Conservation (phyloP, 495 filamentous ascomycete species). For the Aspergillus nanangensis region DNA sequence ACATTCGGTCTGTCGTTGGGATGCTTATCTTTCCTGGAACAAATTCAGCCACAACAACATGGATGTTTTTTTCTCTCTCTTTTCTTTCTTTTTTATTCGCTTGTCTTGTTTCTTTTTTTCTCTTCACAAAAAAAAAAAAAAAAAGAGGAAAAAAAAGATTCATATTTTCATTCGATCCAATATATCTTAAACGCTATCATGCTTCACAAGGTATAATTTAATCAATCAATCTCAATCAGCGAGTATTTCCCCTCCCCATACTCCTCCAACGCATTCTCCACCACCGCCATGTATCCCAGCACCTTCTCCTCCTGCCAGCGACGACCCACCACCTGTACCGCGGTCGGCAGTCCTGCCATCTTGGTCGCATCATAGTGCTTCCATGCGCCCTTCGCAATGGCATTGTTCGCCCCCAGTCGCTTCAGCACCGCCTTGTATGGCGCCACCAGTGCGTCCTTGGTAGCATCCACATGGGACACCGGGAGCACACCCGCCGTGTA, state of each 20-base stretch:
- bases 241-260: conserved; percentile 55
- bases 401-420: conserved; percentile 52
- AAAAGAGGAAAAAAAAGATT: no score
- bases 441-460: conserved; percentile 58
- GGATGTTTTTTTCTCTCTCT: not conserved
- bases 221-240: conserved; percentile 55
- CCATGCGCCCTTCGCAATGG: conserved; percentile 79
- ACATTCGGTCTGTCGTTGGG: no score
- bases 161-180: no score
- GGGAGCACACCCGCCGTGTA: conserved; percentile 84
- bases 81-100: not conserved
- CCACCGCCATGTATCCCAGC: conserved; percentile 72
- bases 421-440: conserved; percentile 46
- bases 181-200: no score
- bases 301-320: conserved; percentile 92
- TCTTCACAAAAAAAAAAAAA: not conserved
- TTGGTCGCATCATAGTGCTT: conserved; percentile 76
- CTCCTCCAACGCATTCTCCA: conserved; percentile 69
- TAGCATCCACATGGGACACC: conserved; percentile 75
- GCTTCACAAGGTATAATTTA: no score
- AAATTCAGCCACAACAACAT: not conserved
- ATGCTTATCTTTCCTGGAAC: no score
- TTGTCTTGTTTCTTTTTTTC: not conserved
- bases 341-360: conserved; percentile 88
- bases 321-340: conserved; percentile 79